phyloP scores from a whole-genome alignment of 495 filamentous ascomycete species.

The Penicillium odoratum region DNA sequence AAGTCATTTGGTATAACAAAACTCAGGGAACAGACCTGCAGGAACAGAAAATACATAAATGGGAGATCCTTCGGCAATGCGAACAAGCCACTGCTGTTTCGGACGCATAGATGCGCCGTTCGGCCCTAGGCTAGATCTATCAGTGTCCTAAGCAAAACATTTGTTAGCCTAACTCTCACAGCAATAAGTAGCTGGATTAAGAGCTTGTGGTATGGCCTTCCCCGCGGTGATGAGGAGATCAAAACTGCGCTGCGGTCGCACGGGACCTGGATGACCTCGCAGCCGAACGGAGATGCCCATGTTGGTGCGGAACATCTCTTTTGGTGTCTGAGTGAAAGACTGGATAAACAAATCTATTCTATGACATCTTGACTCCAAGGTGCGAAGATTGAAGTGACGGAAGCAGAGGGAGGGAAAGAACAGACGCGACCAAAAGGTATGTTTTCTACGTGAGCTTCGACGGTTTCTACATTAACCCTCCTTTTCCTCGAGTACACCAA shows the following conservation, averaged over 20 bases:
- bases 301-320: constrained; percentile 3
- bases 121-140: not conserved
- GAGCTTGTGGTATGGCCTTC: constrained; percentile 4
- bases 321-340: constrained; percentile 1
- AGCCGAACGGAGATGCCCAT: not conserved
- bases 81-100: constrained; percentile 2
- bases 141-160: not conserved
- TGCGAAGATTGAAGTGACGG: too few species aligned
- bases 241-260: constrained; percentile 3
- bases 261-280: not conserved
- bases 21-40: not conserved
- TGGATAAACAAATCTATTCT: constrained; percentile 3
- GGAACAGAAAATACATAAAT: constrained; percentile 1
- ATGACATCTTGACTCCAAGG: not conserved
- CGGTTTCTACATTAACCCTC: too few species aligned
- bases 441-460: too few species aligned
- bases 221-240: constrained; percentile 1
- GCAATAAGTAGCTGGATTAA: not conserved
- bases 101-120: constrained; percentile 7
- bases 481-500: too few species aligned
- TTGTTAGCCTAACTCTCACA: not conserved
- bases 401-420: too few species aligned
- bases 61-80: not conserved
- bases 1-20: not conserved
- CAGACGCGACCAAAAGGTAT: too few species aligned